Base-by-base conservation (phyloP, 441 rosid species). In the Erodium moschatum region DNA sequence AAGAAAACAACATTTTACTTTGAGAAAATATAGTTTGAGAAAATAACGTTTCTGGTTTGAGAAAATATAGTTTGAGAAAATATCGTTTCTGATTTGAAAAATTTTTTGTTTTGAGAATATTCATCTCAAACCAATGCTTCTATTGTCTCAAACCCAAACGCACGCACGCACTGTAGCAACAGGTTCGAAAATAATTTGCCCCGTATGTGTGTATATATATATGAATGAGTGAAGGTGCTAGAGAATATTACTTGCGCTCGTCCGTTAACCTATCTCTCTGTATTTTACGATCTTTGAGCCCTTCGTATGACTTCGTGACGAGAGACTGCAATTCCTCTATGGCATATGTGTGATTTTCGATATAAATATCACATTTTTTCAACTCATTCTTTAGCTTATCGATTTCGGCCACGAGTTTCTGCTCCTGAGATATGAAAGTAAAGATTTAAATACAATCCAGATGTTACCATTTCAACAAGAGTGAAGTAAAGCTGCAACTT, bases 191-290 rank as follows among this genome's bases (percentile, higher is more conserved):
- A n/a, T n/a, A n/a, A n/a, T n/a, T n/a, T n/a, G n/a, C n/a, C n/a
- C n/a, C n/a, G n/a, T n/a, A n/a, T n/a, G 27, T 24, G 2, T 24
- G 2, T 24, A 29, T 2, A 29, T 29, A 29, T 29, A 29, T 29
- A 29, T 29, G 31, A 29, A 64, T 74, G 65, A 66, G 38, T 42
- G 68, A 33, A 75, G 72, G 66, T 13, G 38, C 60, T 8, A 56
- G 70, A 61, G 20, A 72, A 27, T 16, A 82, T 67, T 91, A 94
- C 98, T 94, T 94, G 73, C 99, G 83, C 75, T 89, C 89, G 75
- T 87, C 89, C 74, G 88, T 97, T 79, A 85, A 85, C 81, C 77
- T 87, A 84, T 91, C 92, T 81, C 97, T 86, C 69, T 86, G 83
- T 27, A 81, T 74, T 83, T 78, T 91, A 58, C 80, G 82, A 67